Conservation (phyloP, 2,329 filamentous ascomycete genomes). For the Parasarocladium wereldwijsianum region DNA sequence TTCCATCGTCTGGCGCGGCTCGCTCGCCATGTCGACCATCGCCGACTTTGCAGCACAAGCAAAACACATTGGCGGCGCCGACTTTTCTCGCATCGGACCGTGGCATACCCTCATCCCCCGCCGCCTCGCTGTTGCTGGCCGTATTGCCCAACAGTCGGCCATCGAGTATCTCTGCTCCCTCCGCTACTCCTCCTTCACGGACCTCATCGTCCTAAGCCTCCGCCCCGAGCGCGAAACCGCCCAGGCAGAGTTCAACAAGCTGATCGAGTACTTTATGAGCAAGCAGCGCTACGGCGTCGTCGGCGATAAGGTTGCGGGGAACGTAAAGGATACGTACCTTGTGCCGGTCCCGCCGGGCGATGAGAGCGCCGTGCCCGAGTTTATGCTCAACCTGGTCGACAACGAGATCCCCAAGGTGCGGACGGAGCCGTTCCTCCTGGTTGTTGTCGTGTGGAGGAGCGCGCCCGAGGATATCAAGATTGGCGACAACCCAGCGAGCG, state of each 20-base stretch:
- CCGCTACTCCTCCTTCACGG: slow-evolving; percentile 66
- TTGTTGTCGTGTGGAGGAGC: slow-evolving; percentile 72
- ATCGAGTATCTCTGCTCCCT: slow-evolving; percentile 85
- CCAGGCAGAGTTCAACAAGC: slow-evolving; percentile 49
- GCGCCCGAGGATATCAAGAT: slow-evolving; percentile 20
- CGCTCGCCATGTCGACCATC: slow-evolving; percentile 60
- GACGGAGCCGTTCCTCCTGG: slow-evolving; percentile 62
- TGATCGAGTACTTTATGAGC: slow-evolving; percentile 78
- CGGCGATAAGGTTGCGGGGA: slow-evolving; percentile 55
- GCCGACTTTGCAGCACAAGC: slow-evolving; percentile 65
- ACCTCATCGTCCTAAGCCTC: slow-evolving; percentile 69
- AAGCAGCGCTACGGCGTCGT: slow-evolving; percentile 82
- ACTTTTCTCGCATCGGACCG: slow-evolving; percentile 43
- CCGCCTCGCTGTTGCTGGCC: slow-evolving; percentile 56
- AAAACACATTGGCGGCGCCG: slow-evolving; percentile 71
- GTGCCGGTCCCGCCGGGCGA: slow-evolving; percentile 68
- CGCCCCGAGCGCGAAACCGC: slow-evolving; percentile 42
- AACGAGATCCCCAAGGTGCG: slow-evolving; percentile 61
- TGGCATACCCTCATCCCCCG: slow-evolving; percentile 68
- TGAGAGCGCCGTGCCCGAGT: slow-evolving; percentile 62
- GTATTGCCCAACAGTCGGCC: slow-evolving; percentile 70
- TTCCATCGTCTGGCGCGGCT: slow-evolving; percentile 64
- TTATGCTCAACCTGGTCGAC: slow-evolving; percentile 77
- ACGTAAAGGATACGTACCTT: slow-evolving; percentile 82
- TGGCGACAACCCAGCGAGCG: slow-evolving; percentile 8